A percentile compares a stretch with the other conserved stretches of the same genome.
These are phyloP conservation scores for Candida hungchunana DNA, from an alignment of 805 yeast genomes.

Conservation along the genomic window DNA sequence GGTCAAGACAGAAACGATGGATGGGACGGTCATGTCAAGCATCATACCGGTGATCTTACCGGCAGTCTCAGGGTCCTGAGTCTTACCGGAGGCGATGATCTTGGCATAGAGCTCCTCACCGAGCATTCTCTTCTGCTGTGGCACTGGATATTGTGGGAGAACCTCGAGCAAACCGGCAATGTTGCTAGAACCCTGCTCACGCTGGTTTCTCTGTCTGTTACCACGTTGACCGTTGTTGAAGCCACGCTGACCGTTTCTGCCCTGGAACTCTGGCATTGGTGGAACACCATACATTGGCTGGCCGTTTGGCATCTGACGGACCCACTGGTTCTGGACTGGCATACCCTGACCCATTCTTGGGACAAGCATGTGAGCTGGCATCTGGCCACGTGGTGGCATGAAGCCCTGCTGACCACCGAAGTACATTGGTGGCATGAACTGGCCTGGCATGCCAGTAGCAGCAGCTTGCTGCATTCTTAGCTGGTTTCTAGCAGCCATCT, in stretches of 20 bases:
- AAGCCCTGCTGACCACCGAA: slow-evolving; percentile 61
- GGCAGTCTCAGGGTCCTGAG: slow-evolving; percentile 90
- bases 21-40: slow-evolving; percentile 89
- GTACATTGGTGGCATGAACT: slow-evolving; percentile 78
- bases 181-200: slow-evolving; percentile 29
- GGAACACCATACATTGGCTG: slow-evolving; percentile 83
- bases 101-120: slow-evolving; percentile 97
- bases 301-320: slow-evolving; percentile 65
- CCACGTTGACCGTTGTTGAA: slow-evolving; percentile 44
- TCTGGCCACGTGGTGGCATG: slow-evolving; percentile 85
- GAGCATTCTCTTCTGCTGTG: slow-evolving; percentile 93
- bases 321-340: slow-evolving; percentile 63
- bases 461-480: slow-evolving; percentile 98
- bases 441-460: slow-evolving; percentile 79
- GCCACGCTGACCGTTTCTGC: slow-evolving; percentile 38
- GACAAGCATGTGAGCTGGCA: slow-evolving; percentile 74
- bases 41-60: slow-evolving; percentile 99
- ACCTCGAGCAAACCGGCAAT: slow-evolving; percentile 50
- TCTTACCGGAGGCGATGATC: slow-evolving; percentile 81
- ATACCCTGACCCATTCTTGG: slow-evolving; percentile 49
- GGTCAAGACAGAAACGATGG: slow-evolving; percentile 82
- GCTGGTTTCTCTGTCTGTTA: slow-evolving; percentile 34
- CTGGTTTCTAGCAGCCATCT: slow-evolving; percentile 96
- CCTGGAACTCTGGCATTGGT: slow-evolving; percentile 66
- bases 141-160: slow-evolving; percentile 66